Evolutionary conservation across 768 basidiomycete species (phyloP), one percentile per base, ranked within the genome.

Genomic region (Auricularia sp.): DNA sequence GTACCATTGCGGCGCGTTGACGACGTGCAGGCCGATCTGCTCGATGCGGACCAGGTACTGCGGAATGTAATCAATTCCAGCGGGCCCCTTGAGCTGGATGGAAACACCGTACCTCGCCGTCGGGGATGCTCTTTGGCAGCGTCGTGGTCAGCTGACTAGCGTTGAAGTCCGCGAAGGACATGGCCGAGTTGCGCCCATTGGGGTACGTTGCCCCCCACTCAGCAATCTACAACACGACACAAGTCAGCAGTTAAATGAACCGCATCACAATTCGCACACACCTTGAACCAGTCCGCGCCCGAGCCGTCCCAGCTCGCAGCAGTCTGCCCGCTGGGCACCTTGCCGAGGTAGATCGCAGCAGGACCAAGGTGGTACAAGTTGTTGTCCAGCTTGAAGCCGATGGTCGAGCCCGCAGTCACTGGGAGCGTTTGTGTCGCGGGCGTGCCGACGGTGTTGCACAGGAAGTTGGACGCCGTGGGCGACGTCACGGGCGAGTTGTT

Each of bases 291-390:
- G 42, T 23, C 21, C 34, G 62, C 47, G 33, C 62, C 62, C 18
- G n/a, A n/a, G 14, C 62, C 62, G 47, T 63, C 23, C 62, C 62
- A 63, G n/a, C 14, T 29, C 5, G 42, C 47, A n/a, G 47, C 62
- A n/a, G 34, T 53, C 29, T 23, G 14, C 12, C 56, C 56, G 6
- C 18, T 23, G n/a, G 62, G 62, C 11, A 35, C 62, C 62, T 63
- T 47, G 6, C 47, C 47, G 73, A 80, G 74, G 67, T 79, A 80
- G 65, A 80, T 78, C 16, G 79, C 78, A 62, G 78, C 77, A 5
- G 79, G 78, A 3, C 79, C 79, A 36, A 69, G 72, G 65, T 80
- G 79, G 70, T 78, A 80, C 18, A 80, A n/a, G 1, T 76, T 77
- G 65, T 74, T 74, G 68, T 77, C 77, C 12, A 78, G 69, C 44